Conservation (phyloP, 2,329 filamentous ascomycete genomes). For the Neopestalotiopsis sp. region DNA sequence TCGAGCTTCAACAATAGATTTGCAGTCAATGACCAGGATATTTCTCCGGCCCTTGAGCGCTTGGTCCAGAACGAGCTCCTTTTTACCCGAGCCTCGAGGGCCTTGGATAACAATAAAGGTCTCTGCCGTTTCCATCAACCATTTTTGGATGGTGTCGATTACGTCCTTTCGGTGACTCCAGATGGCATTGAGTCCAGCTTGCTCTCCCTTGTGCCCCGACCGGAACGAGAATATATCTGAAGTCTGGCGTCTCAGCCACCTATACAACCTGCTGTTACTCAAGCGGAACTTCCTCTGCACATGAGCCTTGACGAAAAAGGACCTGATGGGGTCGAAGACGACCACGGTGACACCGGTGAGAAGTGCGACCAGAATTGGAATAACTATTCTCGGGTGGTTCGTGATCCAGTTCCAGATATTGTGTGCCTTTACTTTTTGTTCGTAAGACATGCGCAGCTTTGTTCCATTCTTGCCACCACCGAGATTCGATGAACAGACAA, state of each 20-base stretch:
- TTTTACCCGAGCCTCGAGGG: conserved; percentile 88
- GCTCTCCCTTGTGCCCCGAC: conserved; percentile 60
- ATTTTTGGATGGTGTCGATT: conserved; percentile 82
- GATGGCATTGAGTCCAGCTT: conserved; percentile 76
- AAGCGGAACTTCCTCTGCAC: conserved; percentile 79
- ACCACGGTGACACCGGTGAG: conserved; percentile 83
- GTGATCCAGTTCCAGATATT: conserved; percentile 88
- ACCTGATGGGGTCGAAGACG: conserved; percentile 92
- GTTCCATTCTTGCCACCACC: conserved; percentile 81
- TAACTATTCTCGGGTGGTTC: conserved; percentile 84
- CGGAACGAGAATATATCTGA: conserved; percentile 67
- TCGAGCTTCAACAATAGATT: conserved; percentile 87
- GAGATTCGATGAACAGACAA: conserved; percentile 68
- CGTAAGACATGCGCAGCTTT: conserved; percentile 80
- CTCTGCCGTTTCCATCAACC: conserved; percentile 86
- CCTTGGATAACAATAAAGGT: conserved; percentile 96
- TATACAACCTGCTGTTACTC: conserved; percentile 74
- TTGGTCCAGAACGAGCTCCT: conserved; percentile 85
- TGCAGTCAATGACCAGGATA: conserved; percentile 89
- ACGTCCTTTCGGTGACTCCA: conserved; percentile 86
- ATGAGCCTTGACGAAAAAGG: conserved; percentile 89
- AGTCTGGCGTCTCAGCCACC: conserved; percentile 81
- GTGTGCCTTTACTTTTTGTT: conserved; percentile 76
- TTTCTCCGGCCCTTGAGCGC: conserved; percentile 77
- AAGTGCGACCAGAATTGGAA: conserved; percentile 81